Percentiles rank a stretch among this genome's conserved stretches.
phyloP scores from a whole-genome alignment of 2,329 filamentous ascomycete species.

The Stenocarpella maydis region DNA sequence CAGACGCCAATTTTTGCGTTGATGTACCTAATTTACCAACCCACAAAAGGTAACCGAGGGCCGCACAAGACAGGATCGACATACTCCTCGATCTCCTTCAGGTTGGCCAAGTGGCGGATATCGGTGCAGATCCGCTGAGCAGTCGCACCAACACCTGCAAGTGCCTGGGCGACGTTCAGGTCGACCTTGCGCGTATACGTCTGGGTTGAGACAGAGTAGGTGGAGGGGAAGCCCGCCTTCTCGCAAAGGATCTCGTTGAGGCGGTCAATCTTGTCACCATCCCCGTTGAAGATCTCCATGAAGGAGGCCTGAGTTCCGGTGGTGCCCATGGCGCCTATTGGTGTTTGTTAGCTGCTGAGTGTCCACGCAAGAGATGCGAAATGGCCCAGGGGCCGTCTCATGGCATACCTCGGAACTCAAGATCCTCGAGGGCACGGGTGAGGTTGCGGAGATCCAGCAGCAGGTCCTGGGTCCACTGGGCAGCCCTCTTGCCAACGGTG shows the following conservation, averaged over 20 bases:
- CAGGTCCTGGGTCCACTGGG: slow-evolving; percentile 73
- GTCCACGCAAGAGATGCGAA: neutral
- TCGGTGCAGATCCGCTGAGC: slow-evolving; percentile 78
- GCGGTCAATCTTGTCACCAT: slow-evolving; percentile 58
- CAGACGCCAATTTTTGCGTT: neutral
- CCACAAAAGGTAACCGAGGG: neutral
- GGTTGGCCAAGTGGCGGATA: slow-evolving; percentile 75
- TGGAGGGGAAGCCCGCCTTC: slow-evolving; percentile 60
- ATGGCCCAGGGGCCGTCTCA: slow-evolving; percentile 45
- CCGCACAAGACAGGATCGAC: slow-evolving; percentile 69
- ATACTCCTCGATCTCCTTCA: slow-evolving; percentile 83
- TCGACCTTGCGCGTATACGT: slow-evolving; percentile 80
- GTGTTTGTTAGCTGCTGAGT: slow-evolving; percentile 42
- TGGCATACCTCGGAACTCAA: slow-evolving; percentile 76
- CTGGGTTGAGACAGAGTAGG: slow-evolving; percentile 74
- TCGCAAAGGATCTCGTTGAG: slow-evolving; percentile 64
- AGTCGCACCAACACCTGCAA: slow-evolving; percentile 81
- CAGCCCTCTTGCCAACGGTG: slow-evolving; percentile 71
- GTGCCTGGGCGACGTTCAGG: slow-evolving; percentile 79
- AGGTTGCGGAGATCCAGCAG: slow-evolving; percentile 13
- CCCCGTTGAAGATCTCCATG: slow-evolving; percentile 56
- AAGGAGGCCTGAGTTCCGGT: slow-evolving; percentile 78
- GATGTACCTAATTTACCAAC: neutral
- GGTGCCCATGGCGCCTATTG: slow-evolving; percentile 60
- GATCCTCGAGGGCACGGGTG: slow-evolving; percentile 65